These are phyloP conservation scores for Closterium sp. DNA, from an alignment of 139 green algal species.

Conservation along the genomic window DNA sequence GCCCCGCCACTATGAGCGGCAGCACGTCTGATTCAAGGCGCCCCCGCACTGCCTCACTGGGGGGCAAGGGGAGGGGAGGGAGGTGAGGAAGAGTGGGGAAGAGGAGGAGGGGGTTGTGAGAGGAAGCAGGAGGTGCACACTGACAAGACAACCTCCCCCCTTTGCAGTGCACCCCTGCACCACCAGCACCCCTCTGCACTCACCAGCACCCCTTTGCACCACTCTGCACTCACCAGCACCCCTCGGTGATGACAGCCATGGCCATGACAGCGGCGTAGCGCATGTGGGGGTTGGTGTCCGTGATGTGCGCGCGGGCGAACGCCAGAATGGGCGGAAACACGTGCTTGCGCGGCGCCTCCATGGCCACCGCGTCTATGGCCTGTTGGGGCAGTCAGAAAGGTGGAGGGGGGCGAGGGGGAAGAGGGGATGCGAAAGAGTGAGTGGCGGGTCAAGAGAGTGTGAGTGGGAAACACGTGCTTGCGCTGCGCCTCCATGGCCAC, in stretches of 20 bases:
- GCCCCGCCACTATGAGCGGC: slow-evolving; percentile 50
- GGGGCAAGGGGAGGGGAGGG: neutral
- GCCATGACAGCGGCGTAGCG: slow-evolving; percentile 54
- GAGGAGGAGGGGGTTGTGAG: neutral
- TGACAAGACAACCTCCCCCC: no score
- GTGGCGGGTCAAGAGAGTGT: no score
- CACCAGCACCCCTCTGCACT: no score
- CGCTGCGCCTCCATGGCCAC: neutral
- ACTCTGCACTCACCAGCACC: slow-evolving; percentile 49
- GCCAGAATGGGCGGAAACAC: slow-evolving; percentile 11
- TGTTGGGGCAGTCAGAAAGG: no score
- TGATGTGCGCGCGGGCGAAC: slow-evolving; percentile 25
- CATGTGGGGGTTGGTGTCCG: slow-evolving; percentile 19
- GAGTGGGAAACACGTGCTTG: slow-evolving; percentile 23
- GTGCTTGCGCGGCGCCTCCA: slow-evolving; percentile 7
- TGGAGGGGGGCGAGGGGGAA: no score
- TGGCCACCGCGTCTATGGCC: slow-evolving; percentile 9
- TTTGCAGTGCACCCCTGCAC: no score
- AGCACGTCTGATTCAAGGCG: slow-evolving; percentile 42
- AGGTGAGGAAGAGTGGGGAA: neutral
- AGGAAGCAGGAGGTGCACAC: neutral
- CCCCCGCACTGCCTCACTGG: slow-evolving; percentile 58
- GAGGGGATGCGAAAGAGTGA: no score
- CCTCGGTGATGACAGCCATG: slow-evolving; percentile 64
- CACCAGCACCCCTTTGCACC: no score